Base-by-base conservation (phyloP, 805 yeast species). In the Wickerhamomyces rabaulensis region DNA sequence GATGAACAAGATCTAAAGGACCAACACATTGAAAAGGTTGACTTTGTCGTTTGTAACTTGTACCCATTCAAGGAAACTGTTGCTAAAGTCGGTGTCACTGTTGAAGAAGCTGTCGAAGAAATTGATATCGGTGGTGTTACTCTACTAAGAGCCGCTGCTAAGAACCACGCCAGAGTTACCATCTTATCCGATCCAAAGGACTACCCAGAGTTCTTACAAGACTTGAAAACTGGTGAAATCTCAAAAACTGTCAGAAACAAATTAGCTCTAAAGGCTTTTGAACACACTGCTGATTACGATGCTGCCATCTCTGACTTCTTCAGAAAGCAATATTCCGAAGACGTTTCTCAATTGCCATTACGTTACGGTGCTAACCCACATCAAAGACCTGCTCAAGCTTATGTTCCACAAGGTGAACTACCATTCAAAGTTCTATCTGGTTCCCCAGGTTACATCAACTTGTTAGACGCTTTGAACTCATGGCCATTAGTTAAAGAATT, bases 311-410 rank as follows among this genome's bases (percentile, higher is more conserved):
- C 97, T 48, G 99, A 94, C 73, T 94, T 89, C 69, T 94, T 94
- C 82, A 84, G 99, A 76, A 94, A 90, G 74, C 91, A 89, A 72
- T 94, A 94, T 75, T 79, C 96, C 43, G 98, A 92, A 73, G 86
- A 83, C 66, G 74, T 72, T 41, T 79, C 94, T 46, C 98, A 92
- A 78, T 76, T 94, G 69, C 92, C 97, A 25, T 79, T 94, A 62
- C 84, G 99, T 75, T 94, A 94, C 69, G 99, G 99, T 68, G 97
- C 96, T 49, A 94, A 94, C 76, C 99, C 99, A 50, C 98, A 94
- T 70, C 99, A 94, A 76, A 94, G 89, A 71, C 99, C 99, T 42
- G 97, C 99, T 26, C 99, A 94, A 76, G 97, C 98, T 45, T 94
- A 70, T 64, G 95, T 94, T 48, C 67, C 83, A 48, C 79, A 82